These are phyloP conservation scores for Thelephora aurantiotincta DNA, from an alignment of 768 basidiomycete species.

Conservation along the genomic window DNA sequence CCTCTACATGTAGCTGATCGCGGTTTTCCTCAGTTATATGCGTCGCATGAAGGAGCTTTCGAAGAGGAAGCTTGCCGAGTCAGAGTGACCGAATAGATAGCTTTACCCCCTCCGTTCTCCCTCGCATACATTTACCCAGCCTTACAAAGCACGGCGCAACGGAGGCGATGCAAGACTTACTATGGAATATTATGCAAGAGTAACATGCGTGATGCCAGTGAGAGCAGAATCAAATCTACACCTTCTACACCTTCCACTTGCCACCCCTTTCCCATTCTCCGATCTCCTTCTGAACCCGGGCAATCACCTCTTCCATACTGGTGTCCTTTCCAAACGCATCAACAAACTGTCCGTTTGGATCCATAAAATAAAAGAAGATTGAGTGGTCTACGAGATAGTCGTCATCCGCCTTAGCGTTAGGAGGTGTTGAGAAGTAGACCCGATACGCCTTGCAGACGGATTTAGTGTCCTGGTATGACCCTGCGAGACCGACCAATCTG, in stretches of 20 bases:
- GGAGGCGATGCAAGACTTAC: background rate
- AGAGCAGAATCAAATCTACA: too few relatives aligned
- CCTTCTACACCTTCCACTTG: conserved; percentile 18
- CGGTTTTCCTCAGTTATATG: conserved; percentile 43
- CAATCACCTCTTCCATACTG: conserved; percentile 51
- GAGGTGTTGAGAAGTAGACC: conserved; percentile 96
- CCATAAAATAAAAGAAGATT: conserved; percentile 98
- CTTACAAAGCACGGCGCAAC: background rate
- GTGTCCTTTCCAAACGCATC: conserved; percentile 91
- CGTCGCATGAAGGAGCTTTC: conserved; percentile 78
- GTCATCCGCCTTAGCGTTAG: conserved; percentile 70
- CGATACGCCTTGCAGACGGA: conserved; percentile 88
- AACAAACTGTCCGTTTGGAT: conserved; percentile 85
- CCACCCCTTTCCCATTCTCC: conserved; percentile 24
- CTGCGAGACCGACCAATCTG: conserved; percentile 76
- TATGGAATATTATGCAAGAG: too few relatives aligned
- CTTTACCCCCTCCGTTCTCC: background rate
- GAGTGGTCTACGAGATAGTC: conserved; percentile 97
- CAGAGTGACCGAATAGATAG: background rate
- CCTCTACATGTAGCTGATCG: conserved; percentile 2
- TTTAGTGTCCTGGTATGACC: conserved; percentile 76
- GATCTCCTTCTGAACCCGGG: conserved; percentile 42
- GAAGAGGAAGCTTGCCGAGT: conserved; percentile 45
- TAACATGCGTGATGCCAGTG: too few relatives aligned
- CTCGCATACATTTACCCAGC: too few relatives aligned